Evolutionary conservation across 345 rosid species (phyloP), one percentile per base, ranked within the genome.

Genomic region (Camelina hispida): DNA sequence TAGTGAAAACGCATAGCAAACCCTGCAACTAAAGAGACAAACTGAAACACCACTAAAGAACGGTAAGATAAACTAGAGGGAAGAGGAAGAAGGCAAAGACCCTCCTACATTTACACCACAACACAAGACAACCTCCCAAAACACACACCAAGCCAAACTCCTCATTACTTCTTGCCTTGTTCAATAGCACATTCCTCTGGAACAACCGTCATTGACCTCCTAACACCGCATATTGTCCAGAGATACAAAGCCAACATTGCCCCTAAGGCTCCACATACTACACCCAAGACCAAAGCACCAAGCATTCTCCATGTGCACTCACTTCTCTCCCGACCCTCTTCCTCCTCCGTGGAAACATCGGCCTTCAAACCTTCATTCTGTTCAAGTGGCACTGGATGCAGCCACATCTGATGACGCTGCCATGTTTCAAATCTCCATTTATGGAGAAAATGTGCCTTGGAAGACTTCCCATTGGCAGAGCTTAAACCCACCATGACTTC

Each of bases 341-440:
- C 23, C 60, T 35, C 71, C 23, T 46, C 67, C 48, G 1, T 42
- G 17, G 68, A 38, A 50, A 9, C 12, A 72, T 80, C 82, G 9
- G 4, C 30, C 76, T 67, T 71, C 68, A 72, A 86, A 87, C 47
- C 83, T 65, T 71, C 84, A 63, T 62, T 35, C 0, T 93, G 98
- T 76, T 83, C 82, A 77, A 88, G 63, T 5, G 95, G 96, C 66
- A 69, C 72, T 6, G 98, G 86, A 73, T 88, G 97, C 90, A 86
- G 83, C 96, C 87, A 87, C 28, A 74, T 81, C 1, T 87, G 91
- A 72, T 85, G 87, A 73, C 78, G 53, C 11, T 32, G 68, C 78
- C 87, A 75, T 13, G 79, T 69, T 75, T 77, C 75, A 77, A 91
- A 86, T 77, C 79, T 85, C 97, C 98, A 94, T 1, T 83, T 84